Evolutionary conservation across 176 grass and related monocot genomes (phyloP).

Genomic region (Pharus latifolius): DNA sequence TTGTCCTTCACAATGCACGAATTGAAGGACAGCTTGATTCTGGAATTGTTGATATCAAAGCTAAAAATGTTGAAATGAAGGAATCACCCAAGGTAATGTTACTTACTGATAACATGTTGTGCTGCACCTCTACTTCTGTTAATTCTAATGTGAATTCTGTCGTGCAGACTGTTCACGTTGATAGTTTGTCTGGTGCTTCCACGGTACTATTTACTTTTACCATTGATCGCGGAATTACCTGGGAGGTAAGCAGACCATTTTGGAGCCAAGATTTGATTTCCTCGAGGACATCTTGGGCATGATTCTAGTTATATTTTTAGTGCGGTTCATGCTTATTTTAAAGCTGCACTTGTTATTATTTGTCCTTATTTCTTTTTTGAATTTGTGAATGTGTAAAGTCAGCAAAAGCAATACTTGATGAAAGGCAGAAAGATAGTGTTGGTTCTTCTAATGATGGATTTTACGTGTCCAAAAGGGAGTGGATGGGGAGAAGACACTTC

Average conservation of each 20-base stretch:
- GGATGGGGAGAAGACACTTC: slow-evolving; percentile 92
- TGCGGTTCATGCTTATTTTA: background rate
- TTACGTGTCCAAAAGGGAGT: slow-evolving; percentile 97
- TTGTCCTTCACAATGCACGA: slow-evolving; percentile 75
- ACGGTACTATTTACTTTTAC: slow-evolving; percentile 83
- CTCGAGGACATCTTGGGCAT: background rate
- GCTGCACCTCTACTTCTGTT: background rate
- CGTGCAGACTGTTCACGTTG: slow-evolving; percentile 82
- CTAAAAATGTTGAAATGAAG: slow-evolving; percentile 80
- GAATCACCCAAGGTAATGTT: slow-evolving; percentile 61
- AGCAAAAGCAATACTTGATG: slow-evolving; percentile 65
- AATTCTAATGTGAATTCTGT: slow-evolving; percentile 17
- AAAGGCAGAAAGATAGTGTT: slow-evolving; percentile 40
- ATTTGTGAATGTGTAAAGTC: slow-evolving; percentile 43
- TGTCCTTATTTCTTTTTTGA: slow-evolving; percentile 12
- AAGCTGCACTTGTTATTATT: background rate
- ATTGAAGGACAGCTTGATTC: slow-evolving; percentile 96
- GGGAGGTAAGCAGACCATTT: slow-evolving; percentile 58
- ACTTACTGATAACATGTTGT: slow-evolving; percentile 4
- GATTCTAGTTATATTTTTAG: slow-evolving; percentile 7
- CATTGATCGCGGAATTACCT: slow-evolving; percentile 78
- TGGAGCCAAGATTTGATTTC: slow-evolving; percentile 6
- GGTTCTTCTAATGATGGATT: slow-evolving; percentile 66
- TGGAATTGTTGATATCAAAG: slow-evolving; percentile 98
- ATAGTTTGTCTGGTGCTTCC: slow-evolving; percentile 76